Evolutionary conservation across 441 rosid genomes (phyloP).

Genomic region (Heliophila coronopifolia): DNA sequence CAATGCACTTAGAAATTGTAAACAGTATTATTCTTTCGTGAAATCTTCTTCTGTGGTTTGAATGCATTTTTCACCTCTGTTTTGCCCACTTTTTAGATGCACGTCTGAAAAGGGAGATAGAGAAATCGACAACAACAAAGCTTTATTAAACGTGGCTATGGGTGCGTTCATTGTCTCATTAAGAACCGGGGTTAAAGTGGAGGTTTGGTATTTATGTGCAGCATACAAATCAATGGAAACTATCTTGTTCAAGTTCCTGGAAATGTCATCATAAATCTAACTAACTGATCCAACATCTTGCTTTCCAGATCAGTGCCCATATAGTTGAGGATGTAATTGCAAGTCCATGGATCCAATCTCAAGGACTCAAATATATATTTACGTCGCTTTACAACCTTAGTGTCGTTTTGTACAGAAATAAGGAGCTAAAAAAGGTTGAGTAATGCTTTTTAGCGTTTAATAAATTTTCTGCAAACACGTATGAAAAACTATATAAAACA

Average conservation of each 20-base stretch:
- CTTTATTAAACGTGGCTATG: conserved; percentile 43
- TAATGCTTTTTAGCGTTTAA: background rate
- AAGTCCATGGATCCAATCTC: conserved; percentile 57
- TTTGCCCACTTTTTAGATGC: conserved; percentile 36
- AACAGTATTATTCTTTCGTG: background rate
- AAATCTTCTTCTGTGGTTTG: conserved; percentile 13
- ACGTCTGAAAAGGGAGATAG: conserved; percentile 38
- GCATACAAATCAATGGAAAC: conserved; percentile 12
- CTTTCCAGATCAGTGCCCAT: conserved; percentile 49
- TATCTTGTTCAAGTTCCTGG: conserved; percentile 12
- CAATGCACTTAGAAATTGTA: background rate
- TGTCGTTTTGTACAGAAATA: conserved; percentile 55
- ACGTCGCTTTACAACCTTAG: conserved; percentile 63
- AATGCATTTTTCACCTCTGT: conserved; percentile 17
- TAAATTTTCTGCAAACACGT: conserved; percentile 12
- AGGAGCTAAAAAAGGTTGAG: conserved; percentile 65
- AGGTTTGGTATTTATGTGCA: conserved; percentile 44
- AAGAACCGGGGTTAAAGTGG: conserved; percentile 42
- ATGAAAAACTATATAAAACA: background rate
- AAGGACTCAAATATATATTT: conserved; percentile 57
- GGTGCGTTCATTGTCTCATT: conserved; percentile 78
- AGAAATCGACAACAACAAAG: conserved; percentile 45
- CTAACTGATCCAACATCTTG: conserved; percentile 22
- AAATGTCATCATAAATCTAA: conserved; percentile 21
- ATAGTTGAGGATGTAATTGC: conserved; percentile 48